Evolutionary conservation across 2,329 filamentous ascomycete genomes (phyloP).

Genomic region (Hortaea sp.): DNA sequence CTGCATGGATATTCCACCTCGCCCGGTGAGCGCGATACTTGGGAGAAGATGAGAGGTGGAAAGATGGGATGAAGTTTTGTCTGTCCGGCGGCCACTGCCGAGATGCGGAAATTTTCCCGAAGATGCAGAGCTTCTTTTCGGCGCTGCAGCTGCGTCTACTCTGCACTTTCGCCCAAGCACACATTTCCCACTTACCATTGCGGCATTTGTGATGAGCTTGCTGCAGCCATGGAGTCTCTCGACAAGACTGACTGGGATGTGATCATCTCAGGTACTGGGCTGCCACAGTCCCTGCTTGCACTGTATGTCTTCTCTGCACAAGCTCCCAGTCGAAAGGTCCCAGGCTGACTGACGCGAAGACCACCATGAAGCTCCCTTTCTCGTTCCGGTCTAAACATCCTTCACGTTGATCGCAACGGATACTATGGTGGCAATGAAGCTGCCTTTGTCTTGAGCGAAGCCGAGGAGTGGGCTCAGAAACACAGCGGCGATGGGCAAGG

Average conservation of each 20-base stretch:
- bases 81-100: neutral
- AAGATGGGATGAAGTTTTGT: conserved; percentile 8
- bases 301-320: conserved; percentile 33
- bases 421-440: conserved; percentile 85
- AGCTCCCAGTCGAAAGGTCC: conserved; percentile 6
- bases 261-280: conserved; percentile 42
- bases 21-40: conserved; percentile 22
- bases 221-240: conserved; percentile 38
- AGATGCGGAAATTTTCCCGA: neutral
- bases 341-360: conserved; percentile 57
- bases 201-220: neutral
- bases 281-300: conserved; percentile 44
- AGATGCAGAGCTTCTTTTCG: neutral
- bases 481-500: conserved; percentile 7
- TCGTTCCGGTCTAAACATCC: conserved; percentile 78
- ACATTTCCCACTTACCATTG: neutral
- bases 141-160: neutral
- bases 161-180: neutral
- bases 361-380: conserved; percentile 68
- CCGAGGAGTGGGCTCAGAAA: conserved; percentile 58
- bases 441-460: conserved; percentile 74
- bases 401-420: conserved; percentile 78
- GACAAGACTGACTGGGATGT: conserved; percentile 43
- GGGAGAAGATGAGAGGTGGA: conserved; percentile 2
- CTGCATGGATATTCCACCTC: conserved; percentile 14